Conservation (phyloP, 148 eudicot species). For the Fagopyrum esculentum region DNA sequence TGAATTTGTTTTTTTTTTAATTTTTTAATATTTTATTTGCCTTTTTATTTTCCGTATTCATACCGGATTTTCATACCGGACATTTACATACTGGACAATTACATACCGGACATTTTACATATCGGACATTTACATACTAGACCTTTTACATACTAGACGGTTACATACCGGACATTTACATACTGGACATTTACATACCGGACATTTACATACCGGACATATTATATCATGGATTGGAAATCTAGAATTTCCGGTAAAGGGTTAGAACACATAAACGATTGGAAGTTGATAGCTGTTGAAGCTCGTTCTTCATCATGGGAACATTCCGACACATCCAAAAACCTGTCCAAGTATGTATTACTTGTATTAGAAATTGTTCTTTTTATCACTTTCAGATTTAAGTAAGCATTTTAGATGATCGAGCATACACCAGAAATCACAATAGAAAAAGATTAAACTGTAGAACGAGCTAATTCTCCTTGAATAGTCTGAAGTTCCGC, state of each 20-base stretch:
- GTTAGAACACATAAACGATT: slow-evolving; percentile 45
- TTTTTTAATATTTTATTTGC: too few species aligned
- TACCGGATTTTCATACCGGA: too few species aligned
- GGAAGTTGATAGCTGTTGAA: slow-evolving; percentile 64
- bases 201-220: too few species aligned
- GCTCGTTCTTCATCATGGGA: slow-evolving; percentile 49
- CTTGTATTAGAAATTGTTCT: background rate
- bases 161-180: too few species aligned
- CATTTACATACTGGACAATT: too few species aligned
- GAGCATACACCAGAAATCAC: background rate
- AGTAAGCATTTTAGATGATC: background rate
- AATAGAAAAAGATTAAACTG: background rate
- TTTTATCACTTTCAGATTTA: background rate
- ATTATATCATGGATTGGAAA: slow-evolving; percentile 4
- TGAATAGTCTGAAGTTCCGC: background rate
- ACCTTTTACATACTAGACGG: too few species aligned
- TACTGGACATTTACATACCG: too few species aligned
- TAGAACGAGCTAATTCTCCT: background rate
- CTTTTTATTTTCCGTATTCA: too few species aligned
- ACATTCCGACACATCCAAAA: slow-evolving; percentile 25
- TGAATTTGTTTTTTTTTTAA: too few species aligned
- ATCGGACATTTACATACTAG: too few species aligned
- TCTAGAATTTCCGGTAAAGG: slow-evolving; percentile 36
- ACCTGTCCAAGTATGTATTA: slow-evolving; percentile 1
- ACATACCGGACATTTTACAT: too few species aligned